Evolutionary conservation across 2,329 filamentous ascomycete species (phyloP).

Genomic region (Colletotrichum gloeosporioides): DNA sequence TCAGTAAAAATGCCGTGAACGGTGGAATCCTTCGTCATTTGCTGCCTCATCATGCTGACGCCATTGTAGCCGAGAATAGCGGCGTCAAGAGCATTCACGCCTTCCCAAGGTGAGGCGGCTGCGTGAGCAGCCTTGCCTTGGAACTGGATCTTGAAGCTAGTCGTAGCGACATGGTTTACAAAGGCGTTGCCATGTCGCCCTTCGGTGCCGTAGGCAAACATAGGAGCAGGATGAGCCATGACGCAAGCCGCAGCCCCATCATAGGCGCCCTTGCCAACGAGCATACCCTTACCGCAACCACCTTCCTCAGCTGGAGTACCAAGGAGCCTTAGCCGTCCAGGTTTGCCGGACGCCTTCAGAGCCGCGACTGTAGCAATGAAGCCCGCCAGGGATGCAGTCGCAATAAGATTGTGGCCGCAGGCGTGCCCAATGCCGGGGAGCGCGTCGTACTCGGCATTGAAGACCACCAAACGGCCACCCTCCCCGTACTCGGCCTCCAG

Average conservation of each 20-base stretch:
- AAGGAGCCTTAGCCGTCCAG: background rate
- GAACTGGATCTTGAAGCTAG: background rate
- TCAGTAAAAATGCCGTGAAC: conserved; percentile 41
- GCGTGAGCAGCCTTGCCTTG: conserved; percentile 32
- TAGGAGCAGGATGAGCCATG: background rate
- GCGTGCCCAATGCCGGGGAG: background rate
- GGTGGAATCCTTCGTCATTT: conserved; percentile 54
- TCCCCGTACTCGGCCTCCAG: background rate
- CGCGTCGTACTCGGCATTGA: background rate
- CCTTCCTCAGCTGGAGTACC: background rate
- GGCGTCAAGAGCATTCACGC: conserved; percentile 46
- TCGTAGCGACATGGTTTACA: background rate
- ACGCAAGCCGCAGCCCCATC: background rate
- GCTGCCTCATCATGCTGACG: conserved; percentile 33
- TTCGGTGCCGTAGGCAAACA: background rate
- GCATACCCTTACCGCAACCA: background rate
- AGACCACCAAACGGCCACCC: background rate
- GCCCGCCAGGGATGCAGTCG: background rate
- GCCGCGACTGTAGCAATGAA: background rate
- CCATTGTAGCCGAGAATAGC: conserved; percentile 29
- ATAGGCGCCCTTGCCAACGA: background rate
- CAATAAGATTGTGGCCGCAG: background rate
- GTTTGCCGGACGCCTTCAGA: background rate
- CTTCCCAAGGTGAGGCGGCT: conserved; percentile 43
- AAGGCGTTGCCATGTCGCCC: background rate